Percentiles rank a stretch among this genome's conserved stretches.
phyloP scores from a whole-genome alignment of 2,329 filamentous ascomycete species.

The Fusarium bulbicola region DNA sequence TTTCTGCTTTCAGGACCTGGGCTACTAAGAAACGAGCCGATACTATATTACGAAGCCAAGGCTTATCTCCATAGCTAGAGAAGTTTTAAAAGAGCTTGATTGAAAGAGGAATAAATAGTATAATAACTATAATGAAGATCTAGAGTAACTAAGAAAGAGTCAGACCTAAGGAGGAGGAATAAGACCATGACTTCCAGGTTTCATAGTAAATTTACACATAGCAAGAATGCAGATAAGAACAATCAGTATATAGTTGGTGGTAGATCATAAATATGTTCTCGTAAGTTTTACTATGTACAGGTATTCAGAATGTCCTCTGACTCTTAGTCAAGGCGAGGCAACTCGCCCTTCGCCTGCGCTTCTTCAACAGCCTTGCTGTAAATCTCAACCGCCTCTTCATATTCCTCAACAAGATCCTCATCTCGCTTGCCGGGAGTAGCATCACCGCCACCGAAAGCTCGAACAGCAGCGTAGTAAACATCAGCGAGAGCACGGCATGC shows the following conservation, averaged over 20 bases:
- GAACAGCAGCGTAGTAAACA: conserved; percentile 53
- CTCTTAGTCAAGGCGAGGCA: conserved; percentile 31
- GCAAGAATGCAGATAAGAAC: too few relatives aligned
- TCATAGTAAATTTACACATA: too few relatives aligned
- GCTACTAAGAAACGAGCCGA: too few relatives aligned
- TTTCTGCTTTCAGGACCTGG: too few relatives aligned
- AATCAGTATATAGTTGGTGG: rapidly evolving
- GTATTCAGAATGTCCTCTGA: rapidly evolving
- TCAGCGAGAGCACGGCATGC: conserved; percentile 50
- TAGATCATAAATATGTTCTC: not conserved
- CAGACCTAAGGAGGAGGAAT: too few relatives aligned
- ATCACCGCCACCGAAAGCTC: conserved; percentile 48
- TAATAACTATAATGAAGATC: too few relatives aligned
- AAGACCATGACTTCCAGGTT: too few relatives aligned
- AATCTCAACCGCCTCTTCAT: conserved; percentile 47
- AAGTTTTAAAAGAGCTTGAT: too few relatives aligned
- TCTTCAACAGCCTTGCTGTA: conserved; percentile 50
- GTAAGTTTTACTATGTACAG: not conserved
- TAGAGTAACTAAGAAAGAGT: too few relatives aligned
- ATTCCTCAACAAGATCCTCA: conserved; percentile 43
- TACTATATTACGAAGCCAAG: too few relatives aligned
- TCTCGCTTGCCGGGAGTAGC: conserved; percentile 42
- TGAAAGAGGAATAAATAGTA: too few relatives aligned
- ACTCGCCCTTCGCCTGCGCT: conserved; percentile 47
- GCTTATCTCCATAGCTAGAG: too few relatives aligned